Evolutionary conservation across 2,329 filamentous ascomycete species (phyloP), one percentile per base, ranked within the genome.

Genomic region (Aspergillus pseudonomiae): DNA sequence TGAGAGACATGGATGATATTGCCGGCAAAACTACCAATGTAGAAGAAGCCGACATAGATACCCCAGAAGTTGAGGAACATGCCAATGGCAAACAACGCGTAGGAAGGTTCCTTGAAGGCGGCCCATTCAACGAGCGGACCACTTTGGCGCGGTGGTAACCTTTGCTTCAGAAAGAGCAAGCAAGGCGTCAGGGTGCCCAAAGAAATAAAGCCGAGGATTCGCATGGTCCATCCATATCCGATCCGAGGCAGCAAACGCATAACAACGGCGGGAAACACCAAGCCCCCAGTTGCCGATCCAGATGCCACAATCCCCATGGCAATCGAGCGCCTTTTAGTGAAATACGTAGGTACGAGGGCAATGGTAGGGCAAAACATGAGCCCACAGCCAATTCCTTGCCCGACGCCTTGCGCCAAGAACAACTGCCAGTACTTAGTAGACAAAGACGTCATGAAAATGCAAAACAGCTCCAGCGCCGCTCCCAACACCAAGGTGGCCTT

Each of bases 171-270:
- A 39, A 84, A 79, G 11, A 83, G 62, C 21, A 83, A 68, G 32
- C 76, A 77, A 3, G 77, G 74, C 1, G 80, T 73, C 4, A 80
- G 69, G 0, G 81, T 79, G 0, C 77, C 81, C 2, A 89, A 67
- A 30, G 87, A 85, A 36, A 91, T 81, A 58, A 91, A 84, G 0
- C 85, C 88, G 65, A 89, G 81, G 0, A 84, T 82, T 0, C 88
- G 80, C n/a, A 89, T 82, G 0, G 89, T 88, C 87, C 88, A 90
- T 0, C 81, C 80, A 69, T 89, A 91, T 0, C 89, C 89, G 4
- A 90, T 77, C 21, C 78, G 80, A 0, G 87, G 85, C 1, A 89
- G 76, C 12, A 90, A 75, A 60, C 87, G 83, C 69, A 83, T 79
- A 1, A 85, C 80, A 21, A 87, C 81, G 1, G 86, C 79, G 0